A percentile compares a stretch with the other conserved stretches of the same genome.
phyloP scores from a whole-genome alignment of 768 basidiomycete genomes.

The Suillus sp. region DNA sequence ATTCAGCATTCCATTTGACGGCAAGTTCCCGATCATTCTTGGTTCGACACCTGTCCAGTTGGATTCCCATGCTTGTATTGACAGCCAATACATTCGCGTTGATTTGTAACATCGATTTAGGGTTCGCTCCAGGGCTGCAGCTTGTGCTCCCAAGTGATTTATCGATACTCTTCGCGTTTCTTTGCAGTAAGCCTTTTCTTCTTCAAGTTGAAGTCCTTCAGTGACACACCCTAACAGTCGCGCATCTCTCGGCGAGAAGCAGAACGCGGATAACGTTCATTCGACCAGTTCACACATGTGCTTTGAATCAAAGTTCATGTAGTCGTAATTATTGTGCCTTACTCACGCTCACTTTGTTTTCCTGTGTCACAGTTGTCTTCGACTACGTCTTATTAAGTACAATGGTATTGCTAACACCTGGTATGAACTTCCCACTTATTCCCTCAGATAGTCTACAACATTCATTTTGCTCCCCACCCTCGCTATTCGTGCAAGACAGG shows the following conservation, averaged over 20 bases:
- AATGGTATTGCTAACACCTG: neutral
- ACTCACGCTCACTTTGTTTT: constrained; percentile 8
- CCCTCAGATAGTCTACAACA: neutral
- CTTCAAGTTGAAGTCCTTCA: neutral
- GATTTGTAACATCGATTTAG: neutral
- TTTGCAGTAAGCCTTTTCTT: neutral
- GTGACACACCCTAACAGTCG: neutral
- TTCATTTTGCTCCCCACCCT: neutral
- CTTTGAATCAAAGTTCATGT: neutral
- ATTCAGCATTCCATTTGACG: neutral
- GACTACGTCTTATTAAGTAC: neutral
- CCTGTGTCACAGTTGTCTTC: neutral
- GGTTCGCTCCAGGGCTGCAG: neutral
- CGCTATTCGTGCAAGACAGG: neutral
- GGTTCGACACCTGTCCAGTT: constrained; percentile 3
- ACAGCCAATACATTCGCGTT: neutral
- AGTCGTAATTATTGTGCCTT: constrained; percentile 7
- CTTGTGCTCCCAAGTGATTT: neutral
- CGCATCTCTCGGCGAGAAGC: neutral
- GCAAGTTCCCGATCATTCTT: neutral
- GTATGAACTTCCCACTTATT: neutral
- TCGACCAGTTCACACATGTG: neutral
- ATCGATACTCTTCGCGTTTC: neutral
- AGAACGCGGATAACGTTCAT: constrained; percentile 1
- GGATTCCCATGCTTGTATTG: neutral